Evolutionary conservation across 2,329 filamentous ascomycete genomes (phyloP).

Genomic region (Exophiala sp.): DNA sequence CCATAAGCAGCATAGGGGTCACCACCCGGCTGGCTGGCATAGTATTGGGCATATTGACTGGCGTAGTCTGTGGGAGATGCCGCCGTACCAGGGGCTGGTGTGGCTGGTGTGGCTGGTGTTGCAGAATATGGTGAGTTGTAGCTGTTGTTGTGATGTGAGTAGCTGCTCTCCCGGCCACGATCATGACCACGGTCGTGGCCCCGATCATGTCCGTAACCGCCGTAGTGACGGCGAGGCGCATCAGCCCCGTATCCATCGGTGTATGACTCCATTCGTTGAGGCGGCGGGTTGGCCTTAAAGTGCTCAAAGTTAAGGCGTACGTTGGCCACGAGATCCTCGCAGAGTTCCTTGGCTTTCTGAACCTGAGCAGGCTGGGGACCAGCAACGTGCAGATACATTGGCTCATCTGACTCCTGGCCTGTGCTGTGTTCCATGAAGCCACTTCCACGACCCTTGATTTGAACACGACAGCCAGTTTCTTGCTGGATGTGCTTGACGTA

Average conservation of each 20-base stretch:
- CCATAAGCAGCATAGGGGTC: slow-evolving; percentile 81
- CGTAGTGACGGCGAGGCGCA: slow-evolving; percentile 40
- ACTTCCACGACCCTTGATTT: slow-evolving; percentile 94
- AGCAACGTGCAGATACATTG: slow-evolving; percentile 96
- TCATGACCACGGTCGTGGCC: slow-evolving; percentile 43
- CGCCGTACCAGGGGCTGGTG: slow-evolving; percentile 33
- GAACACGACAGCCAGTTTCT: slow-evolving; percentile 89
- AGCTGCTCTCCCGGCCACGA: slow-evolving; percentile 40
- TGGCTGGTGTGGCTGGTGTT: slow-evolving; percentile 30
- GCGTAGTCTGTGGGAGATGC: slow-evolving; percentile 60
- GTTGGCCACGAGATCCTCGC: slow-evolving; percentile 77
- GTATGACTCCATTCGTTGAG: slow-evolving; percentile 46
- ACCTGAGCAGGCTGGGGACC: slow-evolving; percentile 85
- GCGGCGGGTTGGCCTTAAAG: slow-evolving; percentile 73
- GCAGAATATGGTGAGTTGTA: slow-evolving; percentile 28
- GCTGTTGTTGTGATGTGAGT: slow-evolving; percentile 39
- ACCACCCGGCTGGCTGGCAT: slow-evolving; percentile 35
- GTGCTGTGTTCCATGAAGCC: slow-evolving; percentile 87
- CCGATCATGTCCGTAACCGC: slow-evolving; percentile 46
- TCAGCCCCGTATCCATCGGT: slow-evolving; percentile 48
- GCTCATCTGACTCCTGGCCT: slow-evolving; percentile 85
- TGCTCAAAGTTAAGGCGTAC: slow-evolving; percentile 86
- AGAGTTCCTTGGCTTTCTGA: slow-evolving; percentile 77
- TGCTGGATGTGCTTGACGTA: slow-evolving; percentile 98
- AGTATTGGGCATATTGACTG: slow-evolving; percentile 74